These are phyloP conservation scores for Grammothele lineata DNA, from an alignment of 768 basidiomycete species.

Conservation along the genomic window DNA sequence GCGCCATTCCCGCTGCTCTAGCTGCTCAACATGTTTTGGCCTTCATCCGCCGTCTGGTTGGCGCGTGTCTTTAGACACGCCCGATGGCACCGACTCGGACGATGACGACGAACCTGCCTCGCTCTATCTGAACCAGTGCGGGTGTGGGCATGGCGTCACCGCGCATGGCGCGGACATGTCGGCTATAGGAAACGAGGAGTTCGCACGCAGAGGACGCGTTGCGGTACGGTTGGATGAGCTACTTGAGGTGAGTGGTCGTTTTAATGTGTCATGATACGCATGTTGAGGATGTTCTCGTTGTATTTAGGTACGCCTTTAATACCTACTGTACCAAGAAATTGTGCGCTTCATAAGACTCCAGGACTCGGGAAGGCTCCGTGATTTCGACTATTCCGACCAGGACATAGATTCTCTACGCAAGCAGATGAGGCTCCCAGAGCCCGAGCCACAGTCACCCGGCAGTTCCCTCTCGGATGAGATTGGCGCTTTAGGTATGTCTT, in stretches of 20 bases:
- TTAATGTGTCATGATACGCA: background rate
- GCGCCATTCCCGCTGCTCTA: slow-evolving; percentile 68
- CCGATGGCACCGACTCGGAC: slow-evolving; percentile 68
- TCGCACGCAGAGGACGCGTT: slow-evolving; percentile 65
- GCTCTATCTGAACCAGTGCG: slow-evolving; percentile 56
- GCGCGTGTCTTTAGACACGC: slow-evolving; percentile 47
- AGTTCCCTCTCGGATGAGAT: slow-evolving; percentile 42
- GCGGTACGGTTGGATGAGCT: slow-evolving; percentile 80
- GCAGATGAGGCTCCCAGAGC: slow-evolving; percentile 48
- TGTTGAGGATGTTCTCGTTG: background rate
- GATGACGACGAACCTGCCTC: slow-evolving; percentile 49
- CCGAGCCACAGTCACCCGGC: slow-evolving; percentile 44
- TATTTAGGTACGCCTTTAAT: background rate
- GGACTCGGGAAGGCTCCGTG: slow-evolving; percentile 74
- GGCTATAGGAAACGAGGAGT: slow-evolving; percentile 56
- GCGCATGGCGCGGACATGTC: slow-evolving; percentile 66
- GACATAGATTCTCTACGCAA: slow-evolving; percentile 65
- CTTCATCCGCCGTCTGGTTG: slow-evolving; percentile 58
- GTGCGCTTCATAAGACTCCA: slow-evolving; percentile 26
- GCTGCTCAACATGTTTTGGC: slow-evolving; percentile 64
- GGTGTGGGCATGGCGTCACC: slow-evolving; percentile 62
- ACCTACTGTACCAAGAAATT: too few relatives aligned
- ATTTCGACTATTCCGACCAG: slow-evolving; percentile 73
- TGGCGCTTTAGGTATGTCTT: slow-evolving; percentile 48
- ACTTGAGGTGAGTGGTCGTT: slow-evolving; percentile 53